A percentile compares a stretch with the other conserved stretches of the same genome.
Conservation (phyloP, 208 protist genomes). For the Trypanosoma cruzi region DNA sequence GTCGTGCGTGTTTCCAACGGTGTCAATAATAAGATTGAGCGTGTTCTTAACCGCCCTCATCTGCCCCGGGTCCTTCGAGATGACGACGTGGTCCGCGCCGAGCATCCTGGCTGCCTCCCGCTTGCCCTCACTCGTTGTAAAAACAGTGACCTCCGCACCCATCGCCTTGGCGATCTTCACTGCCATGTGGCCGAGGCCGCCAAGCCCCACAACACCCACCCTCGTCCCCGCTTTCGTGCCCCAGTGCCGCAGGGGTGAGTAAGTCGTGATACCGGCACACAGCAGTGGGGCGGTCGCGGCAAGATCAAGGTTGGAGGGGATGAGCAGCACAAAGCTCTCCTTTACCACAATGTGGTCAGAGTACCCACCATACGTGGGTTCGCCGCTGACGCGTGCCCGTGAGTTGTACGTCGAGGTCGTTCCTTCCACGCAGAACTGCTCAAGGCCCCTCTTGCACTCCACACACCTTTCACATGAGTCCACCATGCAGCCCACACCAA, state of each 20-base stretch:
- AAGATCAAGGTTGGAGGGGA: conserved; percentile 69
- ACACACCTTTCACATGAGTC: conserved; percentile 77
- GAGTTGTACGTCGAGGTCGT: conserved; percentile 62
- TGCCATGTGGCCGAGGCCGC: conserved; percentile 91
- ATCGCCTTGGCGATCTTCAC: conserved; percentile 86
- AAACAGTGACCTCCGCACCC: conserved; percentile 85
- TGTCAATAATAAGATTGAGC: conserved; percentile 76
- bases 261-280: conserved; percentile 92
- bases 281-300: conserved; percentile 74
- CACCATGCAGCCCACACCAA: conserved; percentile 91
- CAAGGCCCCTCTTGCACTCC: conserved; percentile 59
- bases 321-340: conserved; percentile 66
- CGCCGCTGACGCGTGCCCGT: conserved; percentile 37
- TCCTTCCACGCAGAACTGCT: conserved; percentile 63
- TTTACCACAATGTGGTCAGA: conserved; percentile 69
- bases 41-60: conserved; percentile 45
- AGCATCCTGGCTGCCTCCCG: conserved; percentile 53
- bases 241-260: conserved; percentile 76
- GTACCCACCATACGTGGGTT: conserved; percentile 60
- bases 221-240: conserved; percentile 53
- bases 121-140: conserved; percentile 74
- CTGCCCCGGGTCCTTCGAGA: conserved; percentile 54
- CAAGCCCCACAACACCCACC: conserved; percentile 84
- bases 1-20: conserved; percentile 53
- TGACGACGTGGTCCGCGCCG: conserved; percentile 66